These are phyloP conservation scores for Vishniacozyma victoriae DNA, from an alignment of 768 basidiomycete species.

Conservation along the genomic window DNA sequence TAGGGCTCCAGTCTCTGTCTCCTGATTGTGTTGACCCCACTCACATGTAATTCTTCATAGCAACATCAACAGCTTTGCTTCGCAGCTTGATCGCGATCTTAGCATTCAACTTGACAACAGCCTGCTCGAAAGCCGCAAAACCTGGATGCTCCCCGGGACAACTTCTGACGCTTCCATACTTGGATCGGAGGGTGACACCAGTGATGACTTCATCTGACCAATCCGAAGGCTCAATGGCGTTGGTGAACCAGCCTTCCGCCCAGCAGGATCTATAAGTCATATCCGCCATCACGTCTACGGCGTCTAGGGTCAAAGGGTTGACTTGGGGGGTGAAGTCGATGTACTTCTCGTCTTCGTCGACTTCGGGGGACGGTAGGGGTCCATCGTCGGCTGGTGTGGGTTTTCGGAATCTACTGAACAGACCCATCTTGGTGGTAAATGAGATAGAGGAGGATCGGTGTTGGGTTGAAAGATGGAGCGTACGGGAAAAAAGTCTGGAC, in stretches of 20 bases:
- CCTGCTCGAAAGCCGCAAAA: constrained; percentile 63
- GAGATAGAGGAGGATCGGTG: neutral
- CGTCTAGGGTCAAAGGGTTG: constrained; percentile 18
- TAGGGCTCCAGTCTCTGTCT: neutral
- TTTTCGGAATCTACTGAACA: neutral
- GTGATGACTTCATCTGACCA: constrained; percentile 20
- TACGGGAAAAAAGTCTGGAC: too few species aligned
- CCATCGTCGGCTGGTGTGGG: neutral
- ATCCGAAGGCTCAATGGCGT: neutral
- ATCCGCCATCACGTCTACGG: constrained; percentile 44
- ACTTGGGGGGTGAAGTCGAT: neutral
- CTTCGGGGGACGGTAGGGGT: neutral
- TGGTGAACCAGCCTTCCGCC: neutral
- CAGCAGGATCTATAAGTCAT: constrained; percentile 12
- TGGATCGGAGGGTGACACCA: constrained; percentile 35
- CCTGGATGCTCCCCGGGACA: constrained; percentile 82
- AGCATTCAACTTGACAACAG: neutral
- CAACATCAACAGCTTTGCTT: neutral
- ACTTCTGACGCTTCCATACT: constrained; percentile 52
- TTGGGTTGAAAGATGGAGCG: too few species aligned
- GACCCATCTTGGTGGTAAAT: neutral
- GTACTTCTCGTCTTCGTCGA: neutral
- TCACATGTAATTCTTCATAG: neutral
- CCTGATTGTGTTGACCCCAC: neutral
- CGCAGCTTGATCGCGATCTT: neutral